Percentiles rank a stretch among this genome's conserved stretches.
These are phyloP conservation scores for Phytopythium mirpurense DNA, from an alignment of 352 stramenopile genomes.

Conservation along the genomic window DNA sequence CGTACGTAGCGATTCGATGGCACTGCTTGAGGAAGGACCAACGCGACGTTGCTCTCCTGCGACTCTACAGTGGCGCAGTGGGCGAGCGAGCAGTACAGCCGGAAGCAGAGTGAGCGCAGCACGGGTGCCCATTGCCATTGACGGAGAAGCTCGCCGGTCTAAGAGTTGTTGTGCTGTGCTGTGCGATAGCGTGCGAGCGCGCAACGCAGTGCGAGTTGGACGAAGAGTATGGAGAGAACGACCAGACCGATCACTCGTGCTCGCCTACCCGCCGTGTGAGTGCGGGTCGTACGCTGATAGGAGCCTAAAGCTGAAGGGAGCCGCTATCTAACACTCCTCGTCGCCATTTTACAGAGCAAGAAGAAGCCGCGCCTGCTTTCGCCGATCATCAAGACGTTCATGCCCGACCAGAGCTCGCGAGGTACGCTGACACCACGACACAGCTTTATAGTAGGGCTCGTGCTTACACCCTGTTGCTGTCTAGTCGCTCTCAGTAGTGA, in stretches of 20 bases:
- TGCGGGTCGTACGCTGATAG: neutral
- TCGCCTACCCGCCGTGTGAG: constrained; percentile 8
- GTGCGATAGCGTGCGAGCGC: constrained; percentile 24
- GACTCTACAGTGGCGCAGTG: constrained; percentile 19
- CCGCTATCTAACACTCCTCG: too few relatives aligned
- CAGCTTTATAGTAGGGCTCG: too few relatives aligned
- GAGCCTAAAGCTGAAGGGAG: too few relatives aligned
- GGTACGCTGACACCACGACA: neutral
- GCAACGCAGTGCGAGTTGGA: constrained; percentile 22
- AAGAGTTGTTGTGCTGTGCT: too few relatives aligned
- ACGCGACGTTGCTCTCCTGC: neutral
- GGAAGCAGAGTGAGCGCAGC: neutral
- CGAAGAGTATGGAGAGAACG: constrained; percentile 2
- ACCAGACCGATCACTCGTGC: constrained; percentile 9
- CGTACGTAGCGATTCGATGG: constrained; percentile 7
- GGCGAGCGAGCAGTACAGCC: constrained; percentile 18
- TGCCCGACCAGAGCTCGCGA: neutral
- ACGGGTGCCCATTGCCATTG: neutral
- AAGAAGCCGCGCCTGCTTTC: constrained; percentile 1
- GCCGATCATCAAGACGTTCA: neutral
- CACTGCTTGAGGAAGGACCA: too few relatives aligned
- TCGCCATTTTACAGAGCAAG: neutral
- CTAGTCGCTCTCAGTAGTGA: neutral
- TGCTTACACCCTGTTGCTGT: too few relatives aligned
- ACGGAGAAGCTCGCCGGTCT: too few relatives aligned